Base-by-base conservation (phyloP, 2,329 filamentous ascomycete species). In the Cercospora sp. region DNA sequence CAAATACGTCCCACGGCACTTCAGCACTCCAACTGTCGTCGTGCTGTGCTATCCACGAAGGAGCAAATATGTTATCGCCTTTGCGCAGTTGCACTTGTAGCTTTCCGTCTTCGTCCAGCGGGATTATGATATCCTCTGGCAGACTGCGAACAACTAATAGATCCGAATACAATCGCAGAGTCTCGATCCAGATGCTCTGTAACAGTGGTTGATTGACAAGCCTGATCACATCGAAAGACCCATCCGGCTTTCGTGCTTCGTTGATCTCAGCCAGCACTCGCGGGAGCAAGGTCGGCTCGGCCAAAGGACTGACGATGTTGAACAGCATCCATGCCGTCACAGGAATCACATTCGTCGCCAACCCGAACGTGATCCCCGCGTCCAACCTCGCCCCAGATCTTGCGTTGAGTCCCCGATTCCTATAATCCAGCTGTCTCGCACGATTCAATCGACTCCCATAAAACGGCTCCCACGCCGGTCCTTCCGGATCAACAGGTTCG, bases 181-280 rank as follows among this genome's bases (percentile, higher is more conserved):
- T 72, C 65, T 79, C 78, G 7, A 73, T 73, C 71, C 75, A 79
- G 18, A 79, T 69, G 55, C 75, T 77, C 55, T 78, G 76, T 5
- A 80, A 67, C 6, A 79, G 71, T 9, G 78, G 78, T 31, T 76
- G 73, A 3, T 72, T 61, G 45, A 74, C 65, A 26, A 79, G 66
- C n/a, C 42, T 73, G 2, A 71, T 62, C 2, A 77, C 70, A 63
- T 77, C 73, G 23, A 78, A 59, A 10, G 67, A 69, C 6, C 76
- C 76, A 42, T 76, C 75, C 26, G 66, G 48, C 8, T 63, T 66
- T 40, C 66, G 60, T 2, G 75, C 68, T 18, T 69, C 63, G 13
- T 68, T 63, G 40, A 79, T 61, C 68, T 79, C 77, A 5, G 65
- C 66, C 12, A 77, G 65, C 26, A 78, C 72, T n/a, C 73, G 65